Conservation (phyloP, 768 basidiomycete species). For the Pleurotus tuoliensis region DNA sequence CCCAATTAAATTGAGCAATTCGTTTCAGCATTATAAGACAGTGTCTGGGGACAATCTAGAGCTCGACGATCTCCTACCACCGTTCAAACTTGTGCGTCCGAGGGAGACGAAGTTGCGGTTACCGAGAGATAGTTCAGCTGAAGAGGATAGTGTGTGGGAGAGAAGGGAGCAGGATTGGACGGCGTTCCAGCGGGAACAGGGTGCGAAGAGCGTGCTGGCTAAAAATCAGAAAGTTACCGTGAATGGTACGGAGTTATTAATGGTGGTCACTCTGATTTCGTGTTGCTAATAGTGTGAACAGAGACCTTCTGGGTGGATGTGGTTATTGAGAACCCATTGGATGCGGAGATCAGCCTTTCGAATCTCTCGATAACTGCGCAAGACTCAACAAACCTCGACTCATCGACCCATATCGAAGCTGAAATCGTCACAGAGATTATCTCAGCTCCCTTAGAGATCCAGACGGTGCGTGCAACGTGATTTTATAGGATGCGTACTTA, state of each 20-base stretch:
- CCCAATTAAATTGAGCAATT: neutral
- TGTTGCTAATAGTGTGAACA: slow-evolving; percentile 37
- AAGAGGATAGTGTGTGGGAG: slow-evolving; percentile 52
- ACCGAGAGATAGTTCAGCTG: slow-evolving; percentile 42
- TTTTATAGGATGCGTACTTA: neutral
- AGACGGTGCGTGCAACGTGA: slow-evolving; percentile 42
- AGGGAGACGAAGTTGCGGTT: slow-evolving; percentile 57
- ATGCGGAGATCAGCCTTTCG: slow-evolving; percentile 66
- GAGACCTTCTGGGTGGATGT: slow-evolving; percentile 80
- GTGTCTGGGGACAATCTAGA: slow-evolving; percentile 44
- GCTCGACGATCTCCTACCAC: slow-evolving; percentile 49
- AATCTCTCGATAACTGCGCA: slow-evolving; percentile 54
- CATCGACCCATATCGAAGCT: slow-evolving; percentile 44
- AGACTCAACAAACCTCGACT: slow-evolving; percentile 31
- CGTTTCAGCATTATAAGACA: slow-evolving; percentile 57
- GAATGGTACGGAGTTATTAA: slow-evolving; percentile 43
- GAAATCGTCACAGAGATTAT: slow-evolving; percentile 59
- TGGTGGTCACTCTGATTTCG: neutral
- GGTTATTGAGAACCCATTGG: slow-evolving; percentile 64
- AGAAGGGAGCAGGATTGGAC: slow-evolving; percentile 64
- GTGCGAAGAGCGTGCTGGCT: slow-evolving; percentile 50
- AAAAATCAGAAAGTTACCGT: slow-evolving; percentile 57
- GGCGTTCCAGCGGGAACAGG: slow-evolving; percentile 50
- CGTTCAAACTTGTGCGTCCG: slow-evolving; percentile 62
- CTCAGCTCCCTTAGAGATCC: slow-evolving; percentile 60